phyloP scores from a whole-genome alignment of 2,329 filamentous ascomycete species.

The Coniochaeta sp. region DNA sequence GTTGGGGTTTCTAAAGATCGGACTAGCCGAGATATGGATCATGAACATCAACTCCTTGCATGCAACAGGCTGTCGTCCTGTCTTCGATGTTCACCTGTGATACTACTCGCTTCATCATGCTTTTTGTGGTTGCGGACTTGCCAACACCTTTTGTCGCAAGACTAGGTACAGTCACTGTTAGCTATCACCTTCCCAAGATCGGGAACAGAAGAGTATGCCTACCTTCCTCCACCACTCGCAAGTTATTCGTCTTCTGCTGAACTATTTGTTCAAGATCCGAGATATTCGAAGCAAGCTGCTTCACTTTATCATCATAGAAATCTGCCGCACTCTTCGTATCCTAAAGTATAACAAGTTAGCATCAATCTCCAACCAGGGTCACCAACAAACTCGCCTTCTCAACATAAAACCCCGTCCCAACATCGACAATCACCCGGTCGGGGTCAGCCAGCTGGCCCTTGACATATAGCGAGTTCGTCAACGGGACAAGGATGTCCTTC shows the following conservation, averaged over 20 bases:
- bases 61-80: not conserved
- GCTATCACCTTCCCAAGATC: too few relatives aligned
- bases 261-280: constrained; percentile 51
- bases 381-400: constrained; percentile 60
- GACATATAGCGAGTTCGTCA: constrained; percentile 93
- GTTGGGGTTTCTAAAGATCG: not conserved
- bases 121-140: constrained; percentile 10
- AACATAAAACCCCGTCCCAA: constrained; percentile 90
- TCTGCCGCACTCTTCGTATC: constrained; percentile 43
- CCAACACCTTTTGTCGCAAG: constrained; percentile 28
- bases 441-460: constrained; percentile 69
- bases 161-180: constrained; percentile 17
- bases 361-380: not conserved
- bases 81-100: not conserved
- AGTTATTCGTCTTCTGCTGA: constrained; percentile 70
- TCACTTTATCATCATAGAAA: constrained; percentile 50
- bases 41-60: not conserved
- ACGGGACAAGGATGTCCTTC: constrained; percentile 73
- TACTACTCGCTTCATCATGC: not conserved
- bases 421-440: constrained; percentile 77
- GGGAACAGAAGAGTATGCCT: constrained; percentile 10
- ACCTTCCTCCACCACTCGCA: constrained; percentile 86
- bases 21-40: not conserved
- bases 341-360: constrained; percentile 21
- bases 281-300: constrained; percentile 43